phyloP scores from a whole-genome alignment of 768 basidiomycete species.

The Leccinum barrowsii region DNA sequence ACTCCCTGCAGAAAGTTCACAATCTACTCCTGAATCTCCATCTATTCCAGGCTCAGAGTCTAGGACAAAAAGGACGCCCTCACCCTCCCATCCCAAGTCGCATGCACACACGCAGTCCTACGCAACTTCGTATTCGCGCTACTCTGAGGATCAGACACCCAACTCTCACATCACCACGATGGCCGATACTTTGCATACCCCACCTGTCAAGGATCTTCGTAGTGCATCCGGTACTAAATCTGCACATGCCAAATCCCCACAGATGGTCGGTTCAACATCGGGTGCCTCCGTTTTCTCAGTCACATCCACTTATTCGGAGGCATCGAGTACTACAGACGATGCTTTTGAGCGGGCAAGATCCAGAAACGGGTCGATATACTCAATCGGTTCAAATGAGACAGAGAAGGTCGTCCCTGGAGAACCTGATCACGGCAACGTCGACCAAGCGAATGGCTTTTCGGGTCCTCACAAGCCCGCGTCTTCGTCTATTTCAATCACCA shows the following conservation, averaged over 20 bases:
- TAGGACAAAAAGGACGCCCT: conserved; percentile 15
- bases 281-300: conserved; percentile 27
- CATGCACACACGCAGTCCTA: conserved; percentile 16
- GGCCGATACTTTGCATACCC: not conserved
- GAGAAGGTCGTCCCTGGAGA: conserved; percentile 16
- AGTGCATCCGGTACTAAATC: not conserved
- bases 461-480: not conserved
- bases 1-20: conserved; percentile 1
- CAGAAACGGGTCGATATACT: conserved; percentile 12
- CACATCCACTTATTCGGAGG: conserved; percentile 25
- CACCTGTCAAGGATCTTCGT: not conserved
- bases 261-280: conserved; percentile 24
- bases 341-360: conserved; percentile 4
- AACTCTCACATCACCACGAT: conserved; percentile 6
- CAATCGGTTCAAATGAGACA: conserved; percentile 12
- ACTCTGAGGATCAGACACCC: conserved; percentile 11
- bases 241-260: conserved; percentile 18
- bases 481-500: conserved; percentile 6
- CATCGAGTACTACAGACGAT: conserved; percentile 17
- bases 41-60: conserved; percentile 18
- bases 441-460: conserved; percentile 4
- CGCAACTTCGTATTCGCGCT: conserved; percentile 14
- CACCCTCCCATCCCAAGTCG: conserved; percentile 12
- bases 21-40: conserved; percentile 15
- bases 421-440: conserved; percentile 6